phyloP scores from a whole-genome alignment of 2,329 filamentous ascomycete genomes.

The Phaeosphaeriaceae sp. region DNA sequence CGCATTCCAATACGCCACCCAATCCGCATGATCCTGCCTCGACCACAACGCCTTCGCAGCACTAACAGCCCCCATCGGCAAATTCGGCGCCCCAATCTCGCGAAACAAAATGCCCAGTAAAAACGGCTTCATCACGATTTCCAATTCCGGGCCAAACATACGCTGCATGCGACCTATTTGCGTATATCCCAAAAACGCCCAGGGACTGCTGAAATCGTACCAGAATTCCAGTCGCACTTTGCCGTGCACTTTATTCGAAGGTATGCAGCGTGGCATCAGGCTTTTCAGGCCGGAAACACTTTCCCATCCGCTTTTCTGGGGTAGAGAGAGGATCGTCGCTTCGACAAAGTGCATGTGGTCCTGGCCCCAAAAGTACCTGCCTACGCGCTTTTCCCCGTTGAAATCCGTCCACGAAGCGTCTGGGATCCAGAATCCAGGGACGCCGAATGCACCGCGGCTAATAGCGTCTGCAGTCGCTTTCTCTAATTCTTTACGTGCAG shows the following conservation, averaged over 20 bases:
- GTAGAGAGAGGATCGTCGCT: constrained; percentile 27
- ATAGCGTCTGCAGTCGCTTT: constrained; percentile 36
- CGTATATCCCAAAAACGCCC: constrained; percentile 45
- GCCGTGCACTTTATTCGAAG: constrained; percentile 8
- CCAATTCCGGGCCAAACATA: constrained; percentile 29
- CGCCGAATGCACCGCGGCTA: constrained; percentile 42
- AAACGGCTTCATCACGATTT: constrained; percentile 43
- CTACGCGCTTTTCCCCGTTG: constrained; percentile 14
- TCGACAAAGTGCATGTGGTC: constrained; percentile 48
- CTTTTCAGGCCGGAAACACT: constrained; percentile 18
- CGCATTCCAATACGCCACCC: constrained; percentile 42
- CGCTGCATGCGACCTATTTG: constrained; percentile 36
- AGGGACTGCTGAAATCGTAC: constrained; percentile 45
- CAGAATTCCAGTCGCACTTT: constrained; percentile 38
- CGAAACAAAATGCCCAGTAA: constrained; percentile 43
- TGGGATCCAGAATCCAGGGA: constrained; percentile 44
- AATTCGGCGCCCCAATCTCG: constrained; percentile 44
- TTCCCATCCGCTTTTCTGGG: constrained; percentile 12
- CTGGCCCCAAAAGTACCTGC: constrained; percentile 45
- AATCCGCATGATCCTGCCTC: constrained; percentile 41
- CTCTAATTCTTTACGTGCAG: constrained; percentile 34
- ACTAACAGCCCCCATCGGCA: constrained; percentile 34
- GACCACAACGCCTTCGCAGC: constrained; percentile 34
- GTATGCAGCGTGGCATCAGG: constrained; percentile 32
- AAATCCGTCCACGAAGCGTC: constrained; percentile 26